Base-by-base conservation (phyloP, 2,329 filamentous ascomycete species). In the Clathrospora elynae region DNA sequence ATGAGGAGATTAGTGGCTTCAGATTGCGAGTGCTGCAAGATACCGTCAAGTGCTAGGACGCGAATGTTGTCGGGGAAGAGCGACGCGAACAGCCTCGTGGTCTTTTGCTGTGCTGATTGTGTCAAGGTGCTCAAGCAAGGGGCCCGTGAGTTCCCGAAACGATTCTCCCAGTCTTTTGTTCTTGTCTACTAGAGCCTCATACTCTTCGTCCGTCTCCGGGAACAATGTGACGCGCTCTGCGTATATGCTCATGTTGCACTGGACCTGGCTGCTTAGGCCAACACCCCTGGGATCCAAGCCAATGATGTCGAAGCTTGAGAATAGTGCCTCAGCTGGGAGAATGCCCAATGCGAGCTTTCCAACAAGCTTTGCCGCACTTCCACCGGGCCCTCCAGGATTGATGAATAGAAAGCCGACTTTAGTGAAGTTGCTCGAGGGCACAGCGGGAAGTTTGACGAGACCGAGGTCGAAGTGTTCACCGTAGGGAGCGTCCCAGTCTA, bases 271-370 rank as follows among this genome's bases (percentile, higher is more conserved):
- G 57, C 74, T 76, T 31, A 68, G 35, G 2, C 72, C 73, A 17
- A 73, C 67, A 9, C 75, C 75, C 3, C 74, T 67, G 0, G 73
- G 74, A 44, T 76, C 74, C 2, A 74, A 55, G 3, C 71, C 74
- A 31, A 76, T 68, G 13, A 76, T 55, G 50, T 76, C 74, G 55
- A 73, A 76, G 57, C 59, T 13, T 67, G 30, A 6, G 53, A 8
- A 11, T 33, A 12, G 20, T 18, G 30, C 41, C 13, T 38, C 39
- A 4, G 18, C 12, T 5, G 62, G 51, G 12, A 71, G 47, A 2
- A 56, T 25, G 4, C 38, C 40, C 5, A 64, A 52, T 14, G 65
- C 69, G n/a, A 57, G 52, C 1, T 48, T n/a, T n/a, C n/a, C n/a
- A n/a, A n/a, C n/a, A n/a, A n/a, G n/a, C n/a, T n/a, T n/a, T n/a